These are phyloP conservation scores for Aspergillus ochraceoroseus DNA, from an alignment of 2,329 filamentous ascomycete genomes.

Conservation along the genomic window DNA sequence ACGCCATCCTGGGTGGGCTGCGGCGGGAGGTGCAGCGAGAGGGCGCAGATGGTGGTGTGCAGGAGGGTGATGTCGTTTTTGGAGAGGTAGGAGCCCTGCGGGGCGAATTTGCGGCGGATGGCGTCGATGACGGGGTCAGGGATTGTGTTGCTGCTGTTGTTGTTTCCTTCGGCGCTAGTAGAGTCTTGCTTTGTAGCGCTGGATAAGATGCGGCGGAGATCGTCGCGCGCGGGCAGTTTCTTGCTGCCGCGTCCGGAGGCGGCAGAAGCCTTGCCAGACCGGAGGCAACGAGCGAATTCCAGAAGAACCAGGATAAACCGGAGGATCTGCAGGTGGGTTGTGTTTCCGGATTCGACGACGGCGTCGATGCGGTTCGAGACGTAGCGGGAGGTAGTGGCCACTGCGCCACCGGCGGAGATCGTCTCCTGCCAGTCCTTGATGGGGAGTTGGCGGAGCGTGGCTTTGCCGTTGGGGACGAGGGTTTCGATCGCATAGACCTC, in stretches of 20 bases:
- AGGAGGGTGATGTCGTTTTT: conserved; percentile 42
- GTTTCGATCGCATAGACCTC: conserved; percentile 45
- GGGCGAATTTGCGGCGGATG: conserved; percentile 42
- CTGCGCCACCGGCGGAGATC: conserved; percentile 32
- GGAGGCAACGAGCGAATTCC: conserved; percentile 39
- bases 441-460: conserved; percentile 42
- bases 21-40: conserved; percentile 45
- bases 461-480: conserved; percentile 41
- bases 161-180: conserved; percentile 13
- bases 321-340: conserved; percentile 42
- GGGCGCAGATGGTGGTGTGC: conserved; percentile 45
- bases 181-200: conserved; percentile 21
- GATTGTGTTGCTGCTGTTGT: conserved; percentile 21
- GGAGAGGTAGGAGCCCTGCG: conserved; percentile 33
- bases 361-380: conserved; percentile 42
- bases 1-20: conserved; percentile 37
- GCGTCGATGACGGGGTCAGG: conserved; percentile 40
- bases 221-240: conserved; percentile 39
- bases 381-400: conserved; percentile 43
- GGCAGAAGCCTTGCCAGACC: conserved; percentile 22
- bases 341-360: conserved; percentile 38
- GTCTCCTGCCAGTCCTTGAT: conserved; percentile 43
- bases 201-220: conserved; percentile 37
- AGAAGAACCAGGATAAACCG: conserved; percentile 45
- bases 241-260: conserved; percentile 35